Percentiles rank a stretch among this genome's conserved stretches.
phyloP scores from a whole-genome alignment of 2,329 filamentous ascomycete genomes.

The Fusarium sp. region DNA sequence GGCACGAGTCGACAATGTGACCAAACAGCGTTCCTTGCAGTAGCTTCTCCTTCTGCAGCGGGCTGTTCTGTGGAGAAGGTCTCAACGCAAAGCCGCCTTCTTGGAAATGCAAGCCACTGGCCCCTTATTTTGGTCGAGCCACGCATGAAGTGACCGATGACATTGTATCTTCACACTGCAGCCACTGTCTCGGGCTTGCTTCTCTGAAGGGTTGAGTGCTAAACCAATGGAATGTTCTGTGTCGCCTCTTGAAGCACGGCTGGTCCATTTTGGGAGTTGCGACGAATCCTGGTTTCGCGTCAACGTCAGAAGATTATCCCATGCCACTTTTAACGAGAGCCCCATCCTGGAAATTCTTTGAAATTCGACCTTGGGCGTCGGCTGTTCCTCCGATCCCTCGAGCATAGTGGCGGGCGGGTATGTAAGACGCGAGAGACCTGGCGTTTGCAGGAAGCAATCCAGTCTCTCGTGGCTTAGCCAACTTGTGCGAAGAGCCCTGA shows the following conservation, averaged over 20 bases:
- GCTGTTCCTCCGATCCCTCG: slow-evolving; percentile 14
- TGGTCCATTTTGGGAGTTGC: slow-evolving; percentile 13
- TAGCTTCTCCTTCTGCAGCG: slow-evolving; percentile 41
- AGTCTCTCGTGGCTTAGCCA: slow-evolving; percentile 5
- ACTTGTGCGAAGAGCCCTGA: slow-evolving; percentile 8
- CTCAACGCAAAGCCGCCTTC: slow-evolving; percentile 34
- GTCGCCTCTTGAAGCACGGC: slow-evolving; percentile 22
- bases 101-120: slow-evolving; percentile 14
- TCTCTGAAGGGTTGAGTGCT: slow-evolving; percentile 3
- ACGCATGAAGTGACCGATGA: slow-evolving; percentile 12
- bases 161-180: slow-evolving; percentile 7
- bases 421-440: slow-evolving; percentile 36
- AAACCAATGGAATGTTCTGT: slow-evolving; percentile 22
- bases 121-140: slow-evolving; percentile 30
- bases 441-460: slow-evolving; percentile 28
- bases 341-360: neutral
- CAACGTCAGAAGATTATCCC: slow-evolving; percentile 16
- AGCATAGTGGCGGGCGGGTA: slow-evolving; percentile 31
- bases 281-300: slow-evolving; percentile 30
- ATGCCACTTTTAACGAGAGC: slow-evolving; percentile 11
- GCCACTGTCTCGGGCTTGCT: slow-evolving; percentile 6
- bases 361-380: slow-evolving; percentile 8
- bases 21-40: slow-evolving; percentile 39
- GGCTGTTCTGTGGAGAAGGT: slow-evolving; percentile 33
- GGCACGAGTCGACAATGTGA: slow-evolving; percentile 37